Conservation (phyloP, 208 protist genomes). For the Spongospora subterranea region DNA sequence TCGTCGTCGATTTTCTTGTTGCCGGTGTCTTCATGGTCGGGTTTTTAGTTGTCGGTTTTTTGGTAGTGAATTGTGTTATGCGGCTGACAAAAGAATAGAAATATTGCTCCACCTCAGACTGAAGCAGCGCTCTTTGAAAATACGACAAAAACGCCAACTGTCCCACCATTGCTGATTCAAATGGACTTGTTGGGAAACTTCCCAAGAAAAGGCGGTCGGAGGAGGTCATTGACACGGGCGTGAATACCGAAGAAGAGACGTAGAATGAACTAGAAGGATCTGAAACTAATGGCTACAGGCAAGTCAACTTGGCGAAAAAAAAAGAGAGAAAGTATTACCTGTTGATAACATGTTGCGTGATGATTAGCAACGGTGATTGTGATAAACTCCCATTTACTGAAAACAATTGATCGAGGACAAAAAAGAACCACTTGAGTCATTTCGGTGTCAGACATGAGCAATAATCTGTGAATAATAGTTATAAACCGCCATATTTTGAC, state of each 20-base stretch:
- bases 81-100: too few relatives aligned
- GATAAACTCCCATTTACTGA: neutral
- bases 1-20: neutral
- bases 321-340: neutral
- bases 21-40: neutral
- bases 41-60: neutral
- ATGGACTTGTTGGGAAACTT: neutral
- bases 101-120: too few relatives aligned
- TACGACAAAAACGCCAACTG: too few relatives aligned
- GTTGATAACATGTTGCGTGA: neutral
- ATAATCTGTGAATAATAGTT: neutral
- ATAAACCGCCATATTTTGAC: neutral
- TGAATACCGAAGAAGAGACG: neutral
- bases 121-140: too few relatives aligned
- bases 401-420: neutral
- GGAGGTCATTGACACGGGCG: neutral
- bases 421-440: neutral
- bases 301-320: neutral
- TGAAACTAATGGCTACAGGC: neutral
- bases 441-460: neutral
- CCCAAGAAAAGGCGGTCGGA: neutral
- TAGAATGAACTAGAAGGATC: neutral
- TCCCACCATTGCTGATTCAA: too few relatives aligned
- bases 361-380: neutral
- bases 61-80: neutral